Evolutionary conservation across 805 yeast genomes (phyloP).

Genomic region (Wickerhamomyces queroliae): DNA sequence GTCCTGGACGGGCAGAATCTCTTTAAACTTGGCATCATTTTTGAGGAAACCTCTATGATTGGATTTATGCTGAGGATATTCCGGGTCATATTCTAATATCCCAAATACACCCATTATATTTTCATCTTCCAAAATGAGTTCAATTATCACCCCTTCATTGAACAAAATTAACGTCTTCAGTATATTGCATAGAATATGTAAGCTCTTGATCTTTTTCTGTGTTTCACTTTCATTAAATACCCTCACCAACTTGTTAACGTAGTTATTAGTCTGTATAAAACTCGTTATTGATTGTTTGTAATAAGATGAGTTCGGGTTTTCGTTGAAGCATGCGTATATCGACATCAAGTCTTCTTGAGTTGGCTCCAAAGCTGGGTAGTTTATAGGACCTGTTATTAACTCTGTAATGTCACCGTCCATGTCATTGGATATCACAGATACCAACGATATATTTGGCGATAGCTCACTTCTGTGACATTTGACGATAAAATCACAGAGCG

Average conservation of each 20-base stretch:
- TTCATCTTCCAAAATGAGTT: slow-evolving; percentile 48
- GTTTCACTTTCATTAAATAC: slow-evolving; percentile 55
- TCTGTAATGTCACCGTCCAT: slow-evolving; percentile 58
- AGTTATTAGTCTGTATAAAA: slow-evolving; percentile 48
- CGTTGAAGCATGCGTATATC: slow-evolving; percentile 51
- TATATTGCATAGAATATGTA: slow-evolving; percentile 68
- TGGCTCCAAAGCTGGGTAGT: slow-evolving; percentile 55
- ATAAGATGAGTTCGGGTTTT: slow-evolving; percentile 48
- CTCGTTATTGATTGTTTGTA: slow-evolving; percentile 56
- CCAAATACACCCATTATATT: slow-evolving; percentile 61
- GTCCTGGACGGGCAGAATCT: slow-evolving; percentile 60
- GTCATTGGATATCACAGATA: slow-evolving; percentile 53
- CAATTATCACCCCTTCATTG: slow-evolving; percentile 62
- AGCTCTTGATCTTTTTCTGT: slow-evolving; percentile 41
- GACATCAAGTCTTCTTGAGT: slow-evolving; percentile 41
- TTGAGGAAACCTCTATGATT: slow-evolving; percentile 64
- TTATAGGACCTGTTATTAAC: slow-evolving; percentile 73
- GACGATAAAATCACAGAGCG: slow-evolving; percentile 74
- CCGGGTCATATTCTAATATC: slow-evolving; percentile 85
- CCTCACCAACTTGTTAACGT: slow-evolving; percentile 43
- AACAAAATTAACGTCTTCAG: slow-evolving; percentile 64
- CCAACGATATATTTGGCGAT: slow-evolving; percentile 65
- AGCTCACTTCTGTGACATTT: slow-evolving; percentile 48
- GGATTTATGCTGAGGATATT: slow-evolving; percentile 74
- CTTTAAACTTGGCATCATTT: slow-evolving; percentile 58